Base-by-base conservation (phyloP, 371 early-diverging fungal species). In the Chytridium lagenaria region DNA sequence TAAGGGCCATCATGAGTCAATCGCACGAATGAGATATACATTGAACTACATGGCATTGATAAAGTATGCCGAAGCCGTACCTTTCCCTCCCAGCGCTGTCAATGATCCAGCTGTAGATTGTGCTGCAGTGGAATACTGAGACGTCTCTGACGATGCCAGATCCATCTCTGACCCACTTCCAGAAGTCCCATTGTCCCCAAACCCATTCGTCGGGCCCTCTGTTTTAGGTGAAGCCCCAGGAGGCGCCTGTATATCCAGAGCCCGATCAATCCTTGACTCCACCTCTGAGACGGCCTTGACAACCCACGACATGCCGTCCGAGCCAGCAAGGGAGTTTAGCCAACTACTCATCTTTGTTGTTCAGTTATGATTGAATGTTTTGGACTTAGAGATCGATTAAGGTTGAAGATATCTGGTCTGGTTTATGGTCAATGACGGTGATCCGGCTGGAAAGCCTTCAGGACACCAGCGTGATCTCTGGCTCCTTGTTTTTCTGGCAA, bases 251-350 rank as follows among this genome's bases (percentile, higher is more conserved):
- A 88, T 82, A 59, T 93, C 93, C 5, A 93, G 86, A 61, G 92
- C 89, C 37, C 90, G 90, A 82, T 93, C 93, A 71, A 95, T 87
- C 40, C 90, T 87, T 15, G 88, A 90, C 79, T 93, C 94, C 34
- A 93, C 91, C 67, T 88, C 87, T 10, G 90, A 89, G 37, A 92
- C 88, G 23, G 93, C 93, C 75, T 90, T 61, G 23, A 34, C 68
- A 26, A 68, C 44, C 30, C 63, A 28, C 12, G 30, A 36, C 15
- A 57, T 26, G 5, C 26, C 57, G 15, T 57, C 57, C 33, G 63
- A 61, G 36, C 26, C 23, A 15, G 61, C 61, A 10, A 61, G 3
- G 5, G 61, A 61, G 61, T 61, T 61, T 3, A 61, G 61, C 61
- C 61, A 61, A 34, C 37, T 61, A 34, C 61, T 61, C 61, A 61